Percentiles rank a stretch among this genome's conserved stretches.
phyloP scores from a whole-genome alignment of 2,329 filamentous ascomycete species.

The Botrytis deweyae region DNA sequence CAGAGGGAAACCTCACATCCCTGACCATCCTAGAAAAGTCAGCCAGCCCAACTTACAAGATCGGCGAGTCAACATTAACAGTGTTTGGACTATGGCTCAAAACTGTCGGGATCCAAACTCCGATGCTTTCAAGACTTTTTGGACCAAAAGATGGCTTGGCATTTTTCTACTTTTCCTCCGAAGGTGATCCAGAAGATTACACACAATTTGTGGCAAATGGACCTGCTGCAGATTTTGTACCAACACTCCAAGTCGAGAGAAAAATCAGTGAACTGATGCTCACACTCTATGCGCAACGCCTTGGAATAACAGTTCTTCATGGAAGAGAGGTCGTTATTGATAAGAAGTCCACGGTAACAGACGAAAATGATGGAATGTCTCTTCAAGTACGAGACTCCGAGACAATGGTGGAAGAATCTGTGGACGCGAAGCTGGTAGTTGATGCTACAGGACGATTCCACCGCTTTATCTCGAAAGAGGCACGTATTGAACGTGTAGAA shows the following conservation, averaged over 20 bases:
- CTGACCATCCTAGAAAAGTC: constrained; percentile 32
- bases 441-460: constrained; percentile 35
- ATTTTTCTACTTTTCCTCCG: constrained; percentile 32
- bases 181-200: constrained; percentile 27
- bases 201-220: constrained; percentile 28
- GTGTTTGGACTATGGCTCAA: constrained; percentile 32
- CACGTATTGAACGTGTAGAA: constrained; percentile 27
- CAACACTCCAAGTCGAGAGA: constrained; percentile 34
- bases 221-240: constrained; percentile 28
- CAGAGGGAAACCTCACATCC: neutral
- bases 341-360: neutral
- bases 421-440: constrained; percentile 28
- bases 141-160: constrained; percentile 35
- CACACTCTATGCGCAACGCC: constrained; percentile 34
- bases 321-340: constrained; percentile 25
- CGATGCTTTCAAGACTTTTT: constrained; percentile 30
- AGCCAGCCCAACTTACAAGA: constrained; percentile 32
- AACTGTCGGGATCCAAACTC: constrained; percentile 26
- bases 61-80: constrained; percentile 35
- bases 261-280: constrained; percentile 36
- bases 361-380: neutral
- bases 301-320: constrained; percentile 35
- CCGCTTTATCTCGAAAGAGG: constrained; percentile 30
- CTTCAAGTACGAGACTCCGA: constrained; percentile 18
- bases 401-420: constrained; percentile 19